Base-by-base conservation (phyloP, 164 flowering plant species). In the Tetracentron sinense region DNA sequence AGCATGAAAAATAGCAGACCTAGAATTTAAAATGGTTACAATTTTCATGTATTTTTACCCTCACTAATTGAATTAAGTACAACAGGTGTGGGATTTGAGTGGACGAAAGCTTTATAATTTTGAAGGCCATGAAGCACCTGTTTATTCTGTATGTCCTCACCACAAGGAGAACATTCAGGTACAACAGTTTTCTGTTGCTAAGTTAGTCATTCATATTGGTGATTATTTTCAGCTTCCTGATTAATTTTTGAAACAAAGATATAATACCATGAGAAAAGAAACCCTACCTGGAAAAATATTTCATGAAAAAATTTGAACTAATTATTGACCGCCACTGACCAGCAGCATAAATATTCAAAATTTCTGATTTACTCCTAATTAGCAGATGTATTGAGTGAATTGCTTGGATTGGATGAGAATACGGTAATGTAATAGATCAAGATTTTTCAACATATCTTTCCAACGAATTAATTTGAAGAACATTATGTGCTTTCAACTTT, bases 111-210 rank as follows among this genome's bases (percentile, higher is more conserved):
- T 85, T 25, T 92, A 67, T 67, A 85, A 54, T 60, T 89, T 92
- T 77, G 97, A 87, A 70, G 97, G 97, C 21, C 97, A 92, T 70
- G 97, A 89, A 63, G 92, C 97, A 49, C 83, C 96, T 22, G 92
- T 91, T 7, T 89, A 85, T 71, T 89, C 96, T 52, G 65, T 92
- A 25, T 89, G 96, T 65, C 94, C 96, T 66, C 96, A 92, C 57
- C 89, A 89, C 75, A 92, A 92, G 76, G 96, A 89, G 74, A 87
- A 61, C 73, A 89, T 92, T 71, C 96, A 92, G 90, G 97, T 92
- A 75, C 3, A 27, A 21, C 1, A 25, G n/a, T 42, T 53, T 52
- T 67, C 22, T 60, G 46, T 25, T 26, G 21, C 31, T 47, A 47
- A 31, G 38, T 28, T 55, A 17, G 50, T 47, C 17, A 55, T 22